Base-by-base conservation (phyloP, 1,139 yeast species). In the Debaryomyces udenii region DNA sequence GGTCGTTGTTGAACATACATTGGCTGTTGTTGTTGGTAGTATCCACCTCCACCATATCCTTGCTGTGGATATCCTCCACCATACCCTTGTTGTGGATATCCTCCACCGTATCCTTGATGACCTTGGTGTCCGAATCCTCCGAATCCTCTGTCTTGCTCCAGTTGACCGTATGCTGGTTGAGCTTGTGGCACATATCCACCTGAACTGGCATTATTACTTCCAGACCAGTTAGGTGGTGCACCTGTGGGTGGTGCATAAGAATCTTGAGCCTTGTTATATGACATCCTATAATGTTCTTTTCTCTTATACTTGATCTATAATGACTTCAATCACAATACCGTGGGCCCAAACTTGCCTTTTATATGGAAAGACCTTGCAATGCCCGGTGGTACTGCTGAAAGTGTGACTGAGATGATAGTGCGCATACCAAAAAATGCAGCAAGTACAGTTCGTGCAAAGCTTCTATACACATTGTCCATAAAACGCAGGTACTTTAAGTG, bases 1-100 rank as follows among this genome's bases (percentile, higher is more conserved):
- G 64, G 77, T 52, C 80, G 85, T 43, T 66, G 74, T 55, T 81
- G 86, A 9, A 82, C 87, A 48, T 82, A 82, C 56, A 81, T 74
- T 0, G 86, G 88, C 52, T 81, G 86, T 49, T 76, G 86, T 37
- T 56, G 62, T 33, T 47, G 68, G 47, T 67, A 66, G 47, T 59
- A 60, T 1, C 64, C 62, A 7, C 69, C 68, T 37, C 61, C 66
- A 9, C 29, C 22, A 9, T 33, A 24, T 16, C 29, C 29, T 39
- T 55, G 66, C 13, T 47, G 59, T 39, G 61, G 55, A 2, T 52
- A 55, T 4, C 68, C 68, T 38, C 59, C 65, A 27, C 55, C 55
- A 23, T 57, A 54, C 17, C 63, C 64, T 39, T 59, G 67, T 40
- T 53, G 64, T 27, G 55, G 55, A 22, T 58, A 55, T 2, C 56